Conservation (phyloP, 2,329 filamentous ascomycete genomes). For the Xylariaceae sp. region DNA sequence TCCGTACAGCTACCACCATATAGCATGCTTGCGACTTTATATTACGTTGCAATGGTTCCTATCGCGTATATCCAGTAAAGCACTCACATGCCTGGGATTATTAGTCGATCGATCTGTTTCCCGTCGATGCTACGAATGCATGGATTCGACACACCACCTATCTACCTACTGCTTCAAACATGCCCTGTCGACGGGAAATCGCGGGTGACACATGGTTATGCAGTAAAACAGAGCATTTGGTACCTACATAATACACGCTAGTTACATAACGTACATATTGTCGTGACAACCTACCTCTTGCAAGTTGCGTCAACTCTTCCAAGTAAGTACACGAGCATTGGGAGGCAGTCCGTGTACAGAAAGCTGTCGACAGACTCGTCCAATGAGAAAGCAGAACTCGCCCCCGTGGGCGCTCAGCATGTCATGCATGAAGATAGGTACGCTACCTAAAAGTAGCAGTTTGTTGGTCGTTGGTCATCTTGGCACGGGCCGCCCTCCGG, state of each 20-base stretch:
- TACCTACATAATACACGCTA: neutral
- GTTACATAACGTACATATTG: neutral
- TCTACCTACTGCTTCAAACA: neutral
- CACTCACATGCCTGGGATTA: too few species aligned
- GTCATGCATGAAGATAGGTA: slow-evolving; percentile 24
- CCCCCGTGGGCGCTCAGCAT: slow-evolving; percentile 27
- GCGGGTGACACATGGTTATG: neutral
- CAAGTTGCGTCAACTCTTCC: too few species aligned
- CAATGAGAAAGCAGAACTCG: slow-evolving; percentile 21
- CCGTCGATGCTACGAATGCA: neutral
- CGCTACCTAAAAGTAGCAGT: slow-evolving; percentile 10
- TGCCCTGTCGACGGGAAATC: too few species aligned
- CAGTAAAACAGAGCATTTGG: neutral
- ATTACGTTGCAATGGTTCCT: too few species aligned
- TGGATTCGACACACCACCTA: neutral
- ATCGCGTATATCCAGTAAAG: too few species aligned
- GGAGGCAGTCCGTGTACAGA: neutral
- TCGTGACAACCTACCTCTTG: too few species aligned
- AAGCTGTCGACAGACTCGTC: slow-evolving; percentile 5
- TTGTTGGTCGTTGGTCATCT: slow-evolving; percentile 4
- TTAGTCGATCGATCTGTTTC: neutral
- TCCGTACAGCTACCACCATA: too few species aligned
- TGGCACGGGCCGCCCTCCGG: slow-evolving; percentile 1
- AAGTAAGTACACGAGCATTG: too few species aligned
- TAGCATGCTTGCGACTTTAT: too few species aligned